Conservation (phyloP, 768 basidiomycete genomes). For the Suillus brevipes region DNA sequence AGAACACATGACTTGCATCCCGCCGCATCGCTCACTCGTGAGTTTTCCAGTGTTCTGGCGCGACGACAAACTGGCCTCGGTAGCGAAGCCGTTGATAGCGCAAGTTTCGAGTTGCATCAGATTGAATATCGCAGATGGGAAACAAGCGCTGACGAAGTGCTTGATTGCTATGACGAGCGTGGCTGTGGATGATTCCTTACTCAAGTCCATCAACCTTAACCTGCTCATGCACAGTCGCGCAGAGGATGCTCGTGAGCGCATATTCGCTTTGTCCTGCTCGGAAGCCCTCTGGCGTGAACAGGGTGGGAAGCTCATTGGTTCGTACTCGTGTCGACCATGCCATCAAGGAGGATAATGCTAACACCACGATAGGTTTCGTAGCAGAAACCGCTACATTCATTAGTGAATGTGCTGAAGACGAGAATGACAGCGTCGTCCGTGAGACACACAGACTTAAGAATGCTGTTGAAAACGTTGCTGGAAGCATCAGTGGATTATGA, state of each 20-base stretch:
- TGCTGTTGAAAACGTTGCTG: conserved; percentile 71
- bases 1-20: conserved; percentile 21
- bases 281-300: conserved; percentile 76
- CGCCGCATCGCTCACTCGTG: background rate
- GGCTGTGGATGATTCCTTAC: conserved; percentile 53
- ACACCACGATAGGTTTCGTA: conserved; percentile 55
- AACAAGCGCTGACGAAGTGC: conserved; percentile 47
- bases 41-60: conserved; percentile 78
- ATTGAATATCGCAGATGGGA: conserved; percentile 39
- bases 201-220: conserved; percentile 81
- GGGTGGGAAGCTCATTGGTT: conserved; percentile 74
- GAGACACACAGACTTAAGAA: conserved; percentile 68
- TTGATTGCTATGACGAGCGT: conserved; percentile 49
- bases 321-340: conserved; percentile 21
- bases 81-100: conserved; percentile 57
- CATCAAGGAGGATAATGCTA: background rate
- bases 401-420: conserved; percentile 85
- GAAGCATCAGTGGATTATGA: conserved; percentile 45
- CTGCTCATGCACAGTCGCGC: conserved; percentile 89
- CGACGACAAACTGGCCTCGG: conserved; percentile 69
- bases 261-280: conserved; percentile 68
- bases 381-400: conserved; percentile 85
- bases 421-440: conserved; percentile 78
- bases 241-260: conserved; percentile 68
- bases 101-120: conserved; percentile 60